Base-by-base conservation (phyloP, 129 eudicot genomes). In the Pulicaria dysenterica region DNA sequence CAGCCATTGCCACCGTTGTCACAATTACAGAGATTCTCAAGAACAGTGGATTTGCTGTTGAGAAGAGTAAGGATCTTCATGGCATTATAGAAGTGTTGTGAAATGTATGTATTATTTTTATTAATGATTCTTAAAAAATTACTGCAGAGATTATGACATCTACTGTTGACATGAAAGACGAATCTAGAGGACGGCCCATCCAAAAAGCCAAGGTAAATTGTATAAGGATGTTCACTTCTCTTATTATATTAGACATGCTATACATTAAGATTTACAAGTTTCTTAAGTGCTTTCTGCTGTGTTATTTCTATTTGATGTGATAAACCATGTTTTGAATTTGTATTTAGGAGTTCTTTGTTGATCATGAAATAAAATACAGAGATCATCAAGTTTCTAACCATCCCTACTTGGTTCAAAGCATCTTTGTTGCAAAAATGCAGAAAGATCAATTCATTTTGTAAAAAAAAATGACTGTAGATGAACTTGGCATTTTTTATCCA, bases 1-100 rank as follows among this genome's bases (percentile, higher is more conserved):
- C 94, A 92, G 98, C 96, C 49, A 89, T 92, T 73, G 87, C 96
- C 8, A 92, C 96, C 8, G 98, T 89, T 50, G 96, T 92, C 56
- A 84, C 87, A 10, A 61, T 92, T 70, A 91, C 96, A 16, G 96
- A 92, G 73, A 92, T 92, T 69, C 84, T 92, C 38, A 92, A 92
- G 75, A 92, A 92, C 73, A 85, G 85, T 70, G 97, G 94, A 64
- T 86, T 76, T 31, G 98, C 95, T 24, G 82, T 83, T 58, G 98
- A 92, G 83, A 92, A 85, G 79, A 92, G 98, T 89, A 85, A 82
- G 95, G 14, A 59, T 66, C 13, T 64, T 54, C 15, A 41, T 41
- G 24, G 6, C 41, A 54, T 38, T 19, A 12, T 41, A 51, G 7
- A 41, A 7, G 4, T 37, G 8, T 36, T 9, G 8, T 17, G 11